Base-by-base conservation (phyloP, 768 basidiomycete genomes). In the Xerocomellus amylosporus region DNA sequence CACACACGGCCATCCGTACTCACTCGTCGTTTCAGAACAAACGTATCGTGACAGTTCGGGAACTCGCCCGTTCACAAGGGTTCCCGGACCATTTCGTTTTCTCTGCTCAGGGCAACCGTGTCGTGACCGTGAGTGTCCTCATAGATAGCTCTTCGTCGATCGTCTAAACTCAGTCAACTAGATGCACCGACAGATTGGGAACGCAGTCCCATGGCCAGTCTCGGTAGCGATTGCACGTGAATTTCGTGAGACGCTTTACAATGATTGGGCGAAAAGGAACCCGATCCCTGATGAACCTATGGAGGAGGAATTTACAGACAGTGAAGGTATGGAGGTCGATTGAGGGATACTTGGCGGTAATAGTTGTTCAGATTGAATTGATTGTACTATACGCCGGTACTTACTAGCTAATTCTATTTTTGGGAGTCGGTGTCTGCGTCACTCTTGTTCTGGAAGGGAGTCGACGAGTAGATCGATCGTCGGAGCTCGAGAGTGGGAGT, bases 111-210 rank as follows among this genome's bases (percentile, higher is more conserved):
- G 70, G 76, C 14, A 62, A 81, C 38, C 81, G 77, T 40, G 77
- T 90, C 14, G 74, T 81, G 30, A 88, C 83, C 2, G 88, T 89
- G 54, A 55, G 85, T 73, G 7, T 41, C 6, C 10, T 36, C 14
- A 3, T 50, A 2, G 2, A n/a, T 30, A 9, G 12, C 26, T 31
- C 12, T 26, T 48, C 30, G 4, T 45, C 3, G n/a, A 42, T 22
- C 45, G 28, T 33, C 38, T 51, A 3, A 33, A 37, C 56, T 53
- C 8, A 54, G 49, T 41, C 50, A 41, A 39, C 9, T 57, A 91
- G 87, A 86, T 90, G 76, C 87, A 89, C 60, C 76, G 87, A 28
- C 87, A 89, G 53, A 89, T 92, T 56, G 89, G 89, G 14, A 91
- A 91, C 62, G 87, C 89, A 0, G 87, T 91, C 3, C 84, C 90